phyloP scores from a whole-genome alignment of 805 yeast species.

The Lipomyces kockii region DNA sequence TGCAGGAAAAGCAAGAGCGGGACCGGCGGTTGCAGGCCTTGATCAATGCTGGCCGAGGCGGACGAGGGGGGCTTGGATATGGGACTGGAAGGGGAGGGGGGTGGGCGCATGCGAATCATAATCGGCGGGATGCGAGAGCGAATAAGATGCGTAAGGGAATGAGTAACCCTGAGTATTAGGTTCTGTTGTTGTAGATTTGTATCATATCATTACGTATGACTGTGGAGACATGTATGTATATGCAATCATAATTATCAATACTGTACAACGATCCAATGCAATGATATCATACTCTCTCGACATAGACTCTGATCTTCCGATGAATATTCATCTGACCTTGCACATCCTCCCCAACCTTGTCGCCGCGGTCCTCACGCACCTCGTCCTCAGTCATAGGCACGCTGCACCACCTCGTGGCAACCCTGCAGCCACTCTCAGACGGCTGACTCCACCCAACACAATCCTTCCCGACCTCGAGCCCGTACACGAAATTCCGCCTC shows the following conservation, averaged over 20 bases:
- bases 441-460: conserved; percentile 67
- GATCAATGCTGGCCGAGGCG: background rate
- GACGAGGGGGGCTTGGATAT: background rate
- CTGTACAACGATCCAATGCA: background rate
- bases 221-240: background rate
- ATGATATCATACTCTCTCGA: conserved; percentile 8
- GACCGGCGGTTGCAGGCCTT: background rate
- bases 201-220: background rate
- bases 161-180: background rate
- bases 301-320: conserved; percentile 27
- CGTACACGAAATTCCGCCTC: conserved; percentile 51
- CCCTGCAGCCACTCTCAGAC: conserved; percentile 56
- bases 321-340: background rate
- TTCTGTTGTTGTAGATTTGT: background rate
- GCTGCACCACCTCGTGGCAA: conserved; percentile 47
- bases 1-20: background rate
- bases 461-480: conserved; percentile 46
- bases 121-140: conserved; percentile 21
- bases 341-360: background rate
- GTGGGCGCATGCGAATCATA: conserved; percentile 26
- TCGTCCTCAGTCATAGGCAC: conserved; percentile 21
- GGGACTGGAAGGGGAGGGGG: conserved; percentile 15
- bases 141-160: conserved; percentile 21
- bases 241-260: conserved; percentile 1
- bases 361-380: conserved; percentile 13